Evolutionary conservation across 1,139 yeast species (phyloP).

Genomic region (Candida frijolesensis): DNA sequence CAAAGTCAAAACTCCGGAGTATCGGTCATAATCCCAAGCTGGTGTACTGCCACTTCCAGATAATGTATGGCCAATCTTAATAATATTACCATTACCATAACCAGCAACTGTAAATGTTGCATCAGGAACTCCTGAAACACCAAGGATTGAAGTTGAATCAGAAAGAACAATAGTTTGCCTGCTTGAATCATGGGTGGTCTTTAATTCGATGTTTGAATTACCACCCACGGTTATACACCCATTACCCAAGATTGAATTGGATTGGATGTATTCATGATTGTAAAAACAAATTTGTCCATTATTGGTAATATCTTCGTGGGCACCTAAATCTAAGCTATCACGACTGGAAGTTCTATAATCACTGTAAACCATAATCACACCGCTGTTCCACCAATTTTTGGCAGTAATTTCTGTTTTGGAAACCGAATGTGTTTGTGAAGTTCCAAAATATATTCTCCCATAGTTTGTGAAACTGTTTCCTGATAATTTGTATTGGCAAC

Average conservation of each 20-base stretch:
- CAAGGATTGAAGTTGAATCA: background rate
- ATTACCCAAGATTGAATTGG: background rate
- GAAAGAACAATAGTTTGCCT: background rate
- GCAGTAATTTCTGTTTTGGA: background rate
- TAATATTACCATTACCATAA: background rate
- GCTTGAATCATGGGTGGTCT: background rate
- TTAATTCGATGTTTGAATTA: background rate
- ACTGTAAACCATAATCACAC: background rate
- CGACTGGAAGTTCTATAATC: background rate
- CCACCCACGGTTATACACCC: background rate
- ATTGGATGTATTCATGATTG: background rate
- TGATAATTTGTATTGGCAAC: background rate
- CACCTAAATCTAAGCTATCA: background rate
- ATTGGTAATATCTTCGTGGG: background rate
- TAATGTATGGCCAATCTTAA: background rate
- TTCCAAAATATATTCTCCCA: background rate
- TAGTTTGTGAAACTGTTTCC: background rate
- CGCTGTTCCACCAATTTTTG: background rate
- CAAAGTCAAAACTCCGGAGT: background rate
- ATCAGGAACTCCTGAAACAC: background rate
- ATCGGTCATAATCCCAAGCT: background rate
- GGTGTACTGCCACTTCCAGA: background rate
- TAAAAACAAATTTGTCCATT: background rate
- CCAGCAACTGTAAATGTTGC: background rate
- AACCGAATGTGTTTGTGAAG: background rate